Conservation (phyloP, 441 rosid genomes). For the Syzygium syzygioides region DNA sequence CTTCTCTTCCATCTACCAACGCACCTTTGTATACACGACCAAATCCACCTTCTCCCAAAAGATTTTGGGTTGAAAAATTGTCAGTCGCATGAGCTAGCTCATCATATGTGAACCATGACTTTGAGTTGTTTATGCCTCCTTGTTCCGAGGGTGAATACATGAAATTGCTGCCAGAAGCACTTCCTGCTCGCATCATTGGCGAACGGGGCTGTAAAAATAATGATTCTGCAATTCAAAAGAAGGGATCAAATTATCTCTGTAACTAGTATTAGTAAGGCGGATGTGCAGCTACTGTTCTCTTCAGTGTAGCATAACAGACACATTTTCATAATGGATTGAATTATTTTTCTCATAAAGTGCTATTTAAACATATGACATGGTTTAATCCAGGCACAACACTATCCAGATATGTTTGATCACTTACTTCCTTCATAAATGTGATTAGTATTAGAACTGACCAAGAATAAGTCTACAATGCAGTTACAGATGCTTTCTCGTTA, state of each 20-base stretch:
- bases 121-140: conserved; percentile 15
- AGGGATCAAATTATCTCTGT: neutral
- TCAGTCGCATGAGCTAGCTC: conserved; percentile 12
- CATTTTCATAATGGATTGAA: neutral
- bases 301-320: neutral
- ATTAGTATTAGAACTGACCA: neutral
- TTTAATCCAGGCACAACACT: neutral
- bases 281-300: neutral
- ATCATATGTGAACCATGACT: conserved; percentile 16
- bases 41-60: conserved; percentile 19
- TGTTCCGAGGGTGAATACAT: conserved; percentile 14
- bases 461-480: neutral
- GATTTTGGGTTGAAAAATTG: conserved; percentile 10
- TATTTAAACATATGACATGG: neutral
- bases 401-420: neutral
- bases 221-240: conserved; percentile 5
- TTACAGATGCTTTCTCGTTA: neutral
- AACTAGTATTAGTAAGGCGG: neutral
- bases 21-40: conserved; percentile 17
- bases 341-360: neutral
- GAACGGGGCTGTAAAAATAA: conserved; percentile 5
- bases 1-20: conserved; percentile 13
- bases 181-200: neutral
- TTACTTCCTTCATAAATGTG: neutral
- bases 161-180: conserved; percentile 4